These are phyloP conservation scores for Claviceps africana DNA, from an alignment of 2,329 filamentous ascomycete species.

Conservation along the genomic window DNA sequence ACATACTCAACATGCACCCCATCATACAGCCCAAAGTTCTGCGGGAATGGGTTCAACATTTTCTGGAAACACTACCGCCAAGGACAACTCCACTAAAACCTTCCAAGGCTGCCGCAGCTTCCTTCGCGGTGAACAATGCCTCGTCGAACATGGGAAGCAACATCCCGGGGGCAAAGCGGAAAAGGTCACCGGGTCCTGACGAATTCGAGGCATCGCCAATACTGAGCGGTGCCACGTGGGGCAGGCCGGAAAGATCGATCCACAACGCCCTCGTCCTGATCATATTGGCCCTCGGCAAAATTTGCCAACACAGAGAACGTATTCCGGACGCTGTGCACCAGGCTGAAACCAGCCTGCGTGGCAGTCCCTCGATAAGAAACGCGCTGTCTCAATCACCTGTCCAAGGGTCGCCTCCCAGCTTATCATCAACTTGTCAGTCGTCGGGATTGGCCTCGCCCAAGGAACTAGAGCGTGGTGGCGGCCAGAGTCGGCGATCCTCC, in stretches of 20 bases:
- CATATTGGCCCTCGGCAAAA: conserved; percentile 74
- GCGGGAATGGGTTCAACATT: conserved; percentile 36
- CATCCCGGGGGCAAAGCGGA: conserved; percentile 34
- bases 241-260: conserved; percentile 50
- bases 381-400: conserved; percentile 37
- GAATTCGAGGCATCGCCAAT: conserved; percentile 18
- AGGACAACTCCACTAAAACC: conserved; percentile 13
- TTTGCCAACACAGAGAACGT: conserved; percentile 46
- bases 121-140: conserved; percentile 19
- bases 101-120: conserved; percentile 15
- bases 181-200: conserved; percentile 35
- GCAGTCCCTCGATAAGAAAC: conserved; percentile 30
- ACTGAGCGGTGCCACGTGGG: conserved; percentile 23
- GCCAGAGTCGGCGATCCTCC: conserved; percentile 36
- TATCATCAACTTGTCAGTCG: conserved; percentile 32
- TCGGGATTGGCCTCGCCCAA: conserved; percentile 38
- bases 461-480: conserved; percentile 29
- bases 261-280: conserved; percentile 71
- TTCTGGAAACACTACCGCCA: conserved; percentile 33
- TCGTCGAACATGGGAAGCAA: conserved; percentile 14
- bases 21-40: conserved; percentile 42
- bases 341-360: conserved; percentile 18
- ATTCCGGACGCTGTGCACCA: conserved; percentile 42
- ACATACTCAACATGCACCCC: conserved; percentile 53
- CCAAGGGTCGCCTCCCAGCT: conserved; percentile 39